phyloP scores from a whole-genome alignment of 228 moss, liverwort and hornwort species.

The Sphagnum magellanicum region DNA sequence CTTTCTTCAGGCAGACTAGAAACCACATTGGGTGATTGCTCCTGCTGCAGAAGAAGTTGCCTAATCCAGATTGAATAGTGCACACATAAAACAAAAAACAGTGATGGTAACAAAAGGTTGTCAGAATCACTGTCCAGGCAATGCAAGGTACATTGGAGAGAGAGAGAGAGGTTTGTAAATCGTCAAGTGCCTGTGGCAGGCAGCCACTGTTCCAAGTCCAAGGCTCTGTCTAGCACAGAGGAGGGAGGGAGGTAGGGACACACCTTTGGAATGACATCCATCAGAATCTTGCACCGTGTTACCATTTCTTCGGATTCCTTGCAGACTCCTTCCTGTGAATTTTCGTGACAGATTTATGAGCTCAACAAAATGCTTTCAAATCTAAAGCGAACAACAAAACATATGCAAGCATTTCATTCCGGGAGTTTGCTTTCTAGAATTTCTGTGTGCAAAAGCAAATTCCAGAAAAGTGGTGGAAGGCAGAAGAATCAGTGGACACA shows the following conservation, averaged over 20 bases:
- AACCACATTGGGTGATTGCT: no score
- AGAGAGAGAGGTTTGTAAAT: neutral
- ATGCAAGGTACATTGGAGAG: neutral
- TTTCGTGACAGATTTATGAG: neutral
- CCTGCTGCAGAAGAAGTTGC: no score
- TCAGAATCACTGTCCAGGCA: neutral
- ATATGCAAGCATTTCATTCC: no score
- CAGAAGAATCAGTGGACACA: neutral
- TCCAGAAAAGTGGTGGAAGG: neutral
- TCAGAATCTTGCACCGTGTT: constrained; percentile 36
- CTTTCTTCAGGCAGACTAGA: no score
- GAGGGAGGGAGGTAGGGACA: neutral
- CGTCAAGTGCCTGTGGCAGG: neutral
- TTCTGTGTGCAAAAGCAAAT: neutral
- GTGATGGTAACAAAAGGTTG: no score
- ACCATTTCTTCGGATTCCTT: constrained; percentile 35
- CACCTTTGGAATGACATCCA: constrained; percentile 49
- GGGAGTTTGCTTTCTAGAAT: no score
- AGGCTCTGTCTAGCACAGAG: neutral
- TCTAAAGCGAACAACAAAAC: no score
- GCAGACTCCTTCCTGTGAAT: constrained; percentile 29
- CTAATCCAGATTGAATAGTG: no score
- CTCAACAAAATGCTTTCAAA: neutral
- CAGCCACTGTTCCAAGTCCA: neutral
- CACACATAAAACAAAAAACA: no score